phyloP scores from a whole-genome alignment of 2,329 filamentous ascomycete genomes.

The Cladosporium cucumerinum region DNA sequence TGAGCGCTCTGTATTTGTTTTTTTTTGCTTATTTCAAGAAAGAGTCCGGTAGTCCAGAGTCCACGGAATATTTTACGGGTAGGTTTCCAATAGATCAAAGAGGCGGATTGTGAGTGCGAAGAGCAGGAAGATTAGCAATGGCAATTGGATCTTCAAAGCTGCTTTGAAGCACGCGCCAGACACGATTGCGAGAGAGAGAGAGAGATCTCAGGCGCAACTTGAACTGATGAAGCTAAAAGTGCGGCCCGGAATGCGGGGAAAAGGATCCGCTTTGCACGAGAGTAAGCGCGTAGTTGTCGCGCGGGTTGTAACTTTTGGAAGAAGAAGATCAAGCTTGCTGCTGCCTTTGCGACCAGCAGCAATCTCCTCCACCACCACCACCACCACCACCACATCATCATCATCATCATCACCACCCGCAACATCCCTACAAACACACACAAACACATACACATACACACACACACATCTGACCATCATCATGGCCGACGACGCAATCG shows the following conservation, averaged over 20 bases:
- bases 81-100: not conserved
- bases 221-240: not conserved
- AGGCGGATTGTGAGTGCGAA: not conserved
- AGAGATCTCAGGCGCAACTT: not conserved
- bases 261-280: not conserved
- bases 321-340: too few relatives aligned
- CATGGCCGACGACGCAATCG: conserved; percentile 85
- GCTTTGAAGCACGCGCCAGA: conserved; percentile 5
- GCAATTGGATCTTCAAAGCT: conserved; percentile 3
- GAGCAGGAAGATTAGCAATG: not conserved
- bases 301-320: conserved; percentile 10
- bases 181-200: not conserved
- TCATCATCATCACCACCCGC: conserved; percentile 7
- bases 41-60: not conserved
- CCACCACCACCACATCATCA: too few relatives aligned
- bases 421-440: conserved; percentile 4
- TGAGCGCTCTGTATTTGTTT: not conserved
- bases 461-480: conserved; percentile 43
- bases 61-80: not conserved
- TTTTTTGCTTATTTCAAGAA: not conserved
- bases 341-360: conserved; percentile 3
- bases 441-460: not conserved
- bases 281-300: not conserved
- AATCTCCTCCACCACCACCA: not conserved
- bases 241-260: not conserved